Base-by-base conservation (phyloP, 192 early-diverging fungal species). In the Coemansia sp. region DNA sequence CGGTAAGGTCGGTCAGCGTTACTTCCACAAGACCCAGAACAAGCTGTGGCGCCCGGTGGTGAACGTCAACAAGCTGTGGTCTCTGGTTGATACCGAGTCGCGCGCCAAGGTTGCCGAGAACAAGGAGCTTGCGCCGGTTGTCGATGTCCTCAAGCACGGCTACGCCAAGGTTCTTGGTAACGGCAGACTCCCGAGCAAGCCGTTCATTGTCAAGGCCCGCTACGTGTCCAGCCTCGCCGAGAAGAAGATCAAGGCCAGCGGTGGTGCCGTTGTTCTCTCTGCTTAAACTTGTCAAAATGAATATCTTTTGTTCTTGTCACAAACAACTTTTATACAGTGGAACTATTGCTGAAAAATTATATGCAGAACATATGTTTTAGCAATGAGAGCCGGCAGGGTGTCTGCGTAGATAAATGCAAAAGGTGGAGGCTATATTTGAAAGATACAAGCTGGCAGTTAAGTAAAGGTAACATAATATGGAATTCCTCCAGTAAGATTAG, bases 1-100 rank as follows among this genome's bases (percentile, higher is more conserved):
- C 75, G 97, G 97, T 86, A 97, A 99, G 87, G 95, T 99, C 85
- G 97, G 97, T 94, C 97, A 97, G 97, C 92, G 97, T 73, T 88
- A 93, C 85, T 97, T 94, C 93, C 95, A 97, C 90, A 85, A 89
- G 90, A 97, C 93, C 85, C 74, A 86, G 65, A 93, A 97, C 86
- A 67, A 89, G 77, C 85, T 84, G 83, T 89, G 91, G 89, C 83
- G 88, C 72, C 91, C 92, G 60, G 85, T 87, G 73, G 77, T 97
- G 86, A 98, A 98, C 87, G 78, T 96, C 52, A 93, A 98, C 85
- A 91, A 89, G 74, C 77, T 98, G 78, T 96, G 93, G 94, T 85
- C 90, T 59, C 85, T 97, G 64, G 92, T 95, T 66, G 86, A 87
- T 67, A 88, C 89, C 65, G 92, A 94, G 79, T 91, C 89, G 60